Conservation (phyloP, 2,329 filamentous ascomycete species). For the Myriangium duriaei region DNA sequence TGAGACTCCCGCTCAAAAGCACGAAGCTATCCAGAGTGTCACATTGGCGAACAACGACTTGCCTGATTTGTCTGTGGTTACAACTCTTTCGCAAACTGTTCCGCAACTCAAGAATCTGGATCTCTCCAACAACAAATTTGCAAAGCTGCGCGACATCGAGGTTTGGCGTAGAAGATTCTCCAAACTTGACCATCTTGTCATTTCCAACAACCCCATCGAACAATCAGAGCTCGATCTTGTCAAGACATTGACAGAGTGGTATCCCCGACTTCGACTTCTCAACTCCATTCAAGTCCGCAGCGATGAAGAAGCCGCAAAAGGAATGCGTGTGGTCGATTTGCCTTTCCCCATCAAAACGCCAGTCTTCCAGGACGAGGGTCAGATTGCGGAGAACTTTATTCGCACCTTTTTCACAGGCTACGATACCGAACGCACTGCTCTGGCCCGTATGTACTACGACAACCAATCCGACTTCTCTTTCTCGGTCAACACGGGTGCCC, state of each 20-base stretch:
- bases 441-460: constrained; percentile 62
- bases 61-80: constrained; percentile 57
- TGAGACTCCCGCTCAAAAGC: constrained; percentile 56
- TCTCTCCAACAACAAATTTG: constrained; percentile 70
- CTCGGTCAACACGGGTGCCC: constrained; percentile 52
- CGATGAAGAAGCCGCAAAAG: constrained; percentile 53
- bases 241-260: constrained; percentile 64
- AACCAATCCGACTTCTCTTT: constrained; percentile 62
- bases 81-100: constrained; percentile 63
- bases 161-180: constrained; percentile 71
- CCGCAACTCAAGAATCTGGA: constrained; percentile 82
- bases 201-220: constrained; percentile 62
- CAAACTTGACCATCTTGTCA: constrained; percentile 65
- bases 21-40: constrained; percentile 68
- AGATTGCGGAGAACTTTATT: constrained; percentile 65
- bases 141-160: constrained; percentile 52
- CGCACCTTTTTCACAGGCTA: constrained; percentile 61
- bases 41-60: constrained; percentile 73
- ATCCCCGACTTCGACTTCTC: constrained; percentile 64
- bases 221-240: constrained; percentile 40
- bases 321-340: constrained; percentile 38
- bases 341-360: constrained; percentile 51
- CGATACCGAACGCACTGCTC: constrained; percentile 54
- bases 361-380: constrained; percentile 60
- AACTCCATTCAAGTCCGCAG: constrained; percentile 65